Evolutionary conservation across 805 yeast genomes (phyloP), one percentile per base, ranked within the genome.

Genomic region (Monosporozyma aquatica): DNA sequence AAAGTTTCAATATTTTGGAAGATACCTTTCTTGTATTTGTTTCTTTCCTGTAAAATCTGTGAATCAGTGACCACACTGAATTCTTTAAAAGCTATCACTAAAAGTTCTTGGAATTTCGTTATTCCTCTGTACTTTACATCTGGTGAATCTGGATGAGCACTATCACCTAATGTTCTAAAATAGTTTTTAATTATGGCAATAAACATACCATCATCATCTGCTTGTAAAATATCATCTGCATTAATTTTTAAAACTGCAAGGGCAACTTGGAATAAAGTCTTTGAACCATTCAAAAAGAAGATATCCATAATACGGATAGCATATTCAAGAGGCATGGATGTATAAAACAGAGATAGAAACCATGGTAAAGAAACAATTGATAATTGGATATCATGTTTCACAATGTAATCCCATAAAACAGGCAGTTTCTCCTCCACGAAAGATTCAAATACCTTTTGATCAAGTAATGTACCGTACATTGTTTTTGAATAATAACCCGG

Each of bases 401-500:
- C 68, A 36, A 92, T 77, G 61, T 92, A 97, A 9, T 76, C 83
- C 82, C 95, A 84, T 40, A 92, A 59, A 15, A 84, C 58, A 1
- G 98, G 98, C 82, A 92, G 78, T 0, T 92, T 86, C 43, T 82
- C 84, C 57, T 82, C 85, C 1, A 92, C 95, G 42, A 92, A 71
- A 0, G 86, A 75, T 62, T 92, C 98, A 59, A 92, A 85, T 1
- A 92, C 98, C 52, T 80, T 77, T 66, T 92, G 98, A 58, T 92
- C 99, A 28, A 92, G 67, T 24, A 92, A 66, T 1, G 96, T 92
- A 21, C 99, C 99, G 56, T 90, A 90, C 98, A 92, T 92, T 0
- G 97, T 90, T 54, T 79, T 86, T 3, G 97, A 89, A 57, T 92
- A 92, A 62, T 92, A 92, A 0, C 98, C 98, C 0, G 97, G 97